Conservation (phyloP, 345 rosid species). For the Arabis alpina region DNA sequence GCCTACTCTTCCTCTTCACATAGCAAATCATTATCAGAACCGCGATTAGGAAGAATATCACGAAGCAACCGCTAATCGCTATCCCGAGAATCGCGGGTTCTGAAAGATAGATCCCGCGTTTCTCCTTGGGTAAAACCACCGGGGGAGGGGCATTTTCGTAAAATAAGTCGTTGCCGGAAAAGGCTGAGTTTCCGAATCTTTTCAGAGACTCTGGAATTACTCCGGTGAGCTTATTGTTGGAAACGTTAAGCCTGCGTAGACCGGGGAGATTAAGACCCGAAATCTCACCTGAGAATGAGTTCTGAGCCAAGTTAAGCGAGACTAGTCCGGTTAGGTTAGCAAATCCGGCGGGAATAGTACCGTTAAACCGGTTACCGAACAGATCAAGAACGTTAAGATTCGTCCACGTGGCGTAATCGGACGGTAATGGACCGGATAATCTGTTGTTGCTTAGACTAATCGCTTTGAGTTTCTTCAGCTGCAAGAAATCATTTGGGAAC, state of each 20-base stretch:
- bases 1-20: constrained; percentile 38
- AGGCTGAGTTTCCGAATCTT: constrained; percentile 63
- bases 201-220: constrained; percentile 61
- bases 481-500: constrained; percentile 68
- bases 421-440: constrained; percentile 68
- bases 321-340: constrained; percentile 58
- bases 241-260: constrained; percentile 59
- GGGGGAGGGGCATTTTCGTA: constrained; percentile 55
- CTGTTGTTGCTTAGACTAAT: constrained; percentile 68
- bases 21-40: constrained; percentile 52
- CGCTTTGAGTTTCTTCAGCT: constrained; percentile 61
- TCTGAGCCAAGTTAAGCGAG: constrained; percentile 63
- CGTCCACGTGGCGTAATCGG: constrained; percentile 68
- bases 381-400: constrained; percentile 66
- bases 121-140: constrained; percentile 30
- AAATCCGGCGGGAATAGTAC: constrained; percentile 64
- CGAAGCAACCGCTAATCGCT: constrained; percentile 51
- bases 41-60: constrained; percentile 48
- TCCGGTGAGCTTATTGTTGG: constrained; percentile 76
- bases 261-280: constrained; percentile 60
- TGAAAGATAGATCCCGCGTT: constrained; percentile 40
- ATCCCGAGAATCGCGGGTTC: constrained; percentile 65
- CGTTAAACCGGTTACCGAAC: constrained; percentile 66
- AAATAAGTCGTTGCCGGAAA: constrained; percentile 67
- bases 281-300: constrained; percentile 73